These are phyloP conservation scores for Lachnellula occidentalis DNA, from an alignment of 2,329 filamentous ascomycete species.

Conservation along the genomic window DNA sequence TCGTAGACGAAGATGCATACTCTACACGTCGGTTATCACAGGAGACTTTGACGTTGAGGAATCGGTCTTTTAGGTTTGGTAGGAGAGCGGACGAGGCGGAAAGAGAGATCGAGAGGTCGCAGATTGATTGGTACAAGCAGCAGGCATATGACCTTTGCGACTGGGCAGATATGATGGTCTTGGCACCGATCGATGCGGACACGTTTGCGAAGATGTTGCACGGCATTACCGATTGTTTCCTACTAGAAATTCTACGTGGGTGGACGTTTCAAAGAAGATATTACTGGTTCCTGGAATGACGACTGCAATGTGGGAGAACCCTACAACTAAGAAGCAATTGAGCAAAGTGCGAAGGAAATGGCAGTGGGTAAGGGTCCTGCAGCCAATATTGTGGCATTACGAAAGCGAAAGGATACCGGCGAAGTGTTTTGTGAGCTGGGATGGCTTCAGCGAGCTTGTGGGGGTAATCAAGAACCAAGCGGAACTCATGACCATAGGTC, in stretches of 20 bases:
- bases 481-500: constrained; percentile 67
- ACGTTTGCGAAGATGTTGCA: constrained; percentile 82
- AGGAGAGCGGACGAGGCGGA: constrained; percentile 20
- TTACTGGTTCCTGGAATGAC: constrained; percentile 87
- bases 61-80: constrained; percentile 37
- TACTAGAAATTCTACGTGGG: constrained; percentile 74
- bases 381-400: constrained; percentile 79
- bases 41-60: constrained; percentile 55
- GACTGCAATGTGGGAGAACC: constrained; percentile 82
- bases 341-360: constrained; percentile 78
- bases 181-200: constrained; percentile 80
- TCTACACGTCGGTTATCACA: constrained; percentile 50
- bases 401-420: constrained; percentile 46
- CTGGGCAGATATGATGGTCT: constrained; percentile 82
- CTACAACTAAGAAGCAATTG: constrained; percentile 81
- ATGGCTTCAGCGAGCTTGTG: constrained; percentile 64
- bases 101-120: constrained; percentile 24
- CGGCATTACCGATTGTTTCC: constrained; percentile 73
- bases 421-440: constrained; percentile 55
- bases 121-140: constrained; percentile 45
- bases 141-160: constrained; percentile 65
- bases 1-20: constrained; percentile 58
- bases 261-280: constrained; percentile 83
- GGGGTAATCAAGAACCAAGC: constrained; percentile 72
- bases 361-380: constrained; percentile 79